Conservation (phyloP, 2,329 filamentous ascomycete genomes). For the Scedosporium apiospermum region DNA sequence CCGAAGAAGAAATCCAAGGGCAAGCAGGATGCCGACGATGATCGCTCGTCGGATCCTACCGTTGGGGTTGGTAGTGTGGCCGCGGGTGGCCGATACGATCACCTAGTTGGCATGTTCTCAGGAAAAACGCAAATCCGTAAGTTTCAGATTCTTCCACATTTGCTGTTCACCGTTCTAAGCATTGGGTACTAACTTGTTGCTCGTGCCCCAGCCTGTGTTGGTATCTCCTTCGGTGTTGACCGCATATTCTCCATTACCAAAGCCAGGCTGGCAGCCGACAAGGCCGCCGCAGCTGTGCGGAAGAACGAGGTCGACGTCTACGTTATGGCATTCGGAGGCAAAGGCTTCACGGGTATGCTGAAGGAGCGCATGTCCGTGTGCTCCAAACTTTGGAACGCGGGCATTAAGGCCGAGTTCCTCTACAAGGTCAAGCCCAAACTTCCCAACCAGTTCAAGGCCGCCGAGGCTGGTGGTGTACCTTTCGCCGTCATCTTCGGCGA, state of each 20-base stretch:
- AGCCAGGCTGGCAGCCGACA: conserved; percentile 57
- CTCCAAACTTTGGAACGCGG: conserved; percentile 71
- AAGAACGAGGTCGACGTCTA: conserved; percentile 78
- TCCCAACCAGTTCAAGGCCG: conserved; percentile 82
- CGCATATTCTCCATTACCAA: conserved; percentile 91
- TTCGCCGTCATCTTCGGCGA: conserved; percentile 86
- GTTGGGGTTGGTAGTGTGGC: conserved; percentile 81
- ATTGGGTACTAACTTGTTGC: conserved; percentile 21
- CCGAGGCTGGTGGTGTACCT: conserved; percentile 69
- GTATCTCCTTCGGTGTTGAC: conserved; percentile 87
- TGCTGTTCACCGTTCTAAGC: not conserved
- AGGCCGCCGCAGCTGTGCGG: conserved; percentile 38
- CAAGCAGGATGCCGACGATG: conserved; percentile 43
- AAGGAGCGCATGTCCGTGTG: conserved; percentile 77
- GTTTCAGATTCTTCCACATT: not conserved
- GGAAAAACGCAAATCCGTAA: conserved; percentile 66
- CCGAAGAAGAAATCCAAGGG: conserved; percentile 33
- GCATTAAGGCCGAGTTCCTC: conserved; percentile 83
- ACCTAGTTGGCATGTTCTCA: conserved; percentile 88
- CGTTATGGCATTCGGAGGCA: conserved; percentile 90
- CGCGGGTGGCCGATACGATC: conserved; percentile 84
- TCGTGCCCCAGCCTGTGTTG: conserved; percentile 31
- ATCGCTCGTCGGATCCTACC: conserved; percentile 68
- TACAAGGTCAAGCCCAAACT: conserved; percentile 90
- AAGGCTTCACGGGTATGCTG: conserved; percentile 70